These are phyloP conservation scores for Rhododendron vialii DNA, from an alignment of 148 eudicot species.

Conservation along the genomic window DNA sequence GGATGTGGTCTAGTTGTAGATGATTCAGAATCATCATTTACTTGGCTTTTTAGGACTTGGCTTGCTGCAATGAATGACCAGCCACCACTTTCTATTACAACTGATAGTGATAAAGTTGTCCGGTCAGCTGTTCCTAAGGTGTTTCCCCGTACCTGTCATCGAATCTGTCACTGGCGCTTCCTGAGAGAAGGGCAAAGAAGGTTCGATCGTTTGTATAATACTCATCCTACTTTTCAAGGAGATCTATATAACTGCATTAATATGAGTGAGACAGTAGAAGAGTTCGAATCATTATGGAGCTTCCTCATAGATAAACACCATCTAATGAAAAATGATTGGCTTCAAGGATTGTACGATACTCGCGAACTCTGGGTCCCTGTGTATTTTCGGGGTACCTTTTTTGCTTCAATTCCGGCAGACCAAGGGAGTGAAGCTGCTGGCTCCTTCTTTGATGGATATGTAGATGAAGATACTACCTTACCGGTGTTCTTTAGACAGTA, in stretches of 20 bases:
- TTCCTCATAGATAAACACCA: slow-evolving; percentile 62
- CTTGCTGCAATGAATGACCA: slow-evolving; percentile 78
- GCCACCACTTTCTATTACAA: slow-evolving; percentile 63
- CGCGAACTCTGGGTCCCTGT: slow-evolving; percentile 81
- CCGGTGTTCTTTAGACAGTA: slow-evolving; percentile 89
- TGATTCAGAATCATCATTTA: slow-evolving; percentile 82
- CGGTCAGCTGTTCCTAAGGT: slow-evolving; percentile 59
- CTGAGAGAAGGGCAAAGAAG: slow-evolving; percentile 77
- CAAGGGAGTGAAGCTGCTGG: slow-evolving; percentile 30
- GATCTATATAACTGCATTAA: slow-evolving; percentile 81
- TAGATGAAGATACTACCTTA: slow-evolving; percentile 71
- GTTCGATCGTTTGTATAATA: slow-evolving; percentile 53
- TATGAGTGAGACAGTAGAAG: slow-evolving; percentile 71
- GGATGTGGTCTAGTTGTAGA: slow-evolving; percentile 84
- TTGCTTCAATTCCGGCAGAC: slow-evolving; percentile 57
- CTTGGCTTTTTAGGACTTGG: slow-evolving; percentile 80
- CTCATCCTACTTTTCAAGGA: slow-evolving; percentile 65
- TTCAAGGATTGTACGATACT: slow-evolving; percentile 54
- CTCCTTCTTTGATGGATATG: slow-evolving; percentile 75
- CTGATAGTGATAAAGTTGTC: slow-evolving; percentile 58
- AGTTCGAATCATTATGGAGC: slow-evolving; percentile 79
- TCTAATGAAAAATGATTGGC: slow-evolving; percentile 71
- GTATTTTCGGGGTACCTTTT: slow-evolving; percentile 80
- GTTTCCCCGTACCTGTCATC: slow-evolving; percentile 65
- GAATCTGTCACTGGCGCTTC: slow-evolving; percentile 74